Base-by-base conservation (phyloP, 495 filamentous ascomycete genomes). In the Hypoxylon cercidicola region DNA sequence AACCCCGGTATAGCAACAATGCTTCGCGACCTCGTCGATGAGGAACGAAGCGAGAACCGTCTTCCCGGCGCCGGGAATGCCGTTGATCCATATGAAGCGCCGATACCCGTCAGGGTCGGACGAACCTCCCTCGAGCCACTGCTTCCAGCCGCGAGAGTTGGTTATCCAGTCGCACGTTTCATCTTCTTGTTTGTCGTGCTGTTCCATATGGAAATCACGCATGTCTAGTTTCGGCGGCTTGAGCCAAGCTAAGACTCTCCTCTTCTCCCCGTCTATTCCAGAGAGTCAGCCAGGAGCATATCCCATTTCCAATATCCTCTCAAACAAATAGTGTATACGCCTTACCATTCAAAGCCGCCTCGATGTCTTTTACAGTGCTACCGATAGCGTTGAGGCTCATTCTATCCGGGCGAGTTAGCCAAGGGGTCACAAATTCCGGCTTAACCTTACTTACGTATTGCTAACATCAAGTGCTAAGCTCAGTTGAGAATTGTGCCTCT, bases 11-110 rank as follows among this genome's bases (percentile, higher is more conserved):
- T 39, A 39, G 4, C 23, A 20, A 50, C 73, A 76, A 20, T 72
- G 55, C 15, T 10, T 19, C 0, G 54, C 57, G 35, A 72, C 55
- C 12, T 52, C 21, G 25, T 76, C 63, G 32, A 76, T 74, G 20
- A 77, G 41, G 23, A 70, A 70, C 11, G 76, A 78, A 4, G 69
- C 66, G 1, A 80, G 62, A 5, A 80, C 66, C 18, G 77, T 76
- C 50, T 81, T 81, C 11, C 78, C 78, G 18, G 75, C 72, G 0
- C 79, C 79, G 1, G 76, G 78, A 10, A 81, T 80, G 4, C 78
- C 78, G 37, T 73, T 61, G 5, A 80, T 73, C 77, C 75, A 79
- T 5, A 79, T 51, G 35, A 60, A 75, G 0, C 69, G 73, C 9
- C 21, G 19, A 28, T 50, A 59, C 1, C 51, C 48, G 25, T 15